Base-by-base conservation (phyloP, 1,284 basidiomycete genomes). In the Abortiporus biennis region DNA sequence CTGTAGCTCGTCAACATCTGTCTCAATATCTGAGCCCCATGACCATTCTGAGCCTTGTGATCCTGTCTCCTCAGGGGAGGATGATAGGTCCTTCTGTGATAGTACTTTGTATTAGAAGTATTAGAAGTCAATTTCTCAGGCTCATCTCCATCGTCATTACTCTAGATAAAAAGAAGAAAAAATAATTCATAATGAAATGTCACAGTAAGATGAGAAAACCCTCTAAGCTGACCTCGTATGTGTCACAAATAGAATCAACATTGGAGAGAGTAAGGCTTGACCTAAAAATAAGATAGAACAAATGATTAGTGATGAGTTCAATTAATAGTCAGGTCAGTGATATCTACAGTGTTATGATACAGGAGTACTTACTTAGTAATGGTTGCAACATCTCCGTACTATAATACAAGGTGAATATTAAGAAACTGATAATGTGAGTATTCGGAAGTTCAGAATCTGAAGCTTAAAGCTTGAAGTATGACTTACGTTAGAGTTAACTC, bases 401-500 rank as follows among this genome's bases (percentile, higher is more conserved):
- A 20, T 29, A 29, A n/a, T n/a, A n/a, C n/a, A 22, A 38, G 36
- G 36, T 24, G 19, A 21, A 21, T 9, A 25, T 9, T 9, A 17
- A 17, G 33, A 13, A n/a, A n/a, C n/a, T n/a, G n/a, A n/a, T n/a
- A n/a, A n/a, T n/a, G n/a, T n/a, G n/a, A n/a, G 27, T n/a, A 29
- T 29, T 29, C 27, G 9, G 27, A n/a, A n/a, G n/a, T n/a, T n/a
- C n/a, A n/a, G n/a, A 8, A 29, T 29, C 27, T 8, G 27, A 8
- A 29, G 8, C n/a, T 29, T 8, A 29, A 29, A 9, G n/a, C 27
- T 29, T n/a, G 27, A 29, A 9, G 27, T 8, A 27, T 16, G 17
- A 50, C 61, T 42, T 43, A 65, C 62, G 54, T 50, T 39, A 5
- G 37, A 39, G 52, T 63, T 64, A 45, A 63, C 62, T 3, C 62